phyloP scores from a whole-genome alignment of 2,329 filamentous ascomycete species.

The Aspergillus persii region DNA sequence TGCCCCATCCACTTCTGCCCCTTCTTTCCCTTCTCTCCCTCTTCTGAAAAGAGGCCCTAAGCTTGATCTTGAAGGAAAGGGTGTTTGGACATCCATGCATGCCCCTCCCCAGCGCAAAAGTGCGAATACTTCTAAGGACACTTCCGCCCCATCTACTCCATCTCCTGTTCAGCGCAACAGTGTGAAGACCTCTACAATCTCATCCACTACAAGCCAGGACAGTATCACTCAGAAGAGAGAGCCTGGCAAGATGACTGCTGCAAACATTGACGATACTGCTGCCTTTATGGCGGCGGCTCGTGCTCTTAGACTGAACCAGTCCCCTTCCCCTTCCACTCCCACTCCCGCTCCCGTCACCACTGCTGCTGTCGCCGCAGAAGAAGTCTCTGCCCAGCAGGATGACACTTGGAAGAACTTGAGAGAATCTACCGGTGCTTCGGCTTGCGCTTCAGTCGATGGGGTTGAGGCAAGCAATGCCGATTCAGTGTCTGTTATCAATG shows the following conservation, averaged over 20 bases:
- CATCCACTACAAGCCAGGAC: neutral
- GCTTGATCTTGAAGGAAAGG: no score
- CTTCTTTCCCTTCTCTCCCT: no score
- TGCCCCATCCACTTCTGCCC: no score
- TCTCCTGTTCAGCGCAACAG: no score
- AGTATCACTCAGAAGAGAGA: neutral
- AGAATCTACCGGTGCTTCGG: neutral
- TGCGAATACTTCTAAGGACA: no score
- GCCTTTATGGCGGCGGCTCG: conserved; percentile 29
- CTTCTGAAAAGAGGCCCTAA: no score
- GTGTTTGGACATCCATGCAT: no score
- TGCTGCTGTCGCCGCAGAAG: conserved; percentile 1
- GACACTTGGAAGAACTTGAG: neutral
- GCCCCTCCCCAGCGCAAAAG: no score
- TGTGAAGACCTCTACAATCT: neutral
- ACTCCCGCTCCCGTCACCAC: neutral
- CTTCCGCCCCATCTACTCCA: no score
- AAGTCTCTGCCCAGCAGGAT: conserved; percentile 6
- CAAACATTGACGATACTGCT: conserved; percentile 26
- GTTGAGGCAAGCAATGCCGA: neutral
- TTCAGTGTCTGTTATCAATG: neutral
- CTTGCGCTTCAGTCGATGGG: neutral
- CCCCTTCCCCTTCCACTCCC: conserved; percentile 4
- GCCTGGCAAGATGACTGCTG: conserved; percentile 7
- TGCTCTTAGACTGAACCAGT: conserved; percentile 11